phyloP scores from a whole-genome alignment of 192 early-diverging fungal genomes.

The Paraglomus occultum region DNA sequence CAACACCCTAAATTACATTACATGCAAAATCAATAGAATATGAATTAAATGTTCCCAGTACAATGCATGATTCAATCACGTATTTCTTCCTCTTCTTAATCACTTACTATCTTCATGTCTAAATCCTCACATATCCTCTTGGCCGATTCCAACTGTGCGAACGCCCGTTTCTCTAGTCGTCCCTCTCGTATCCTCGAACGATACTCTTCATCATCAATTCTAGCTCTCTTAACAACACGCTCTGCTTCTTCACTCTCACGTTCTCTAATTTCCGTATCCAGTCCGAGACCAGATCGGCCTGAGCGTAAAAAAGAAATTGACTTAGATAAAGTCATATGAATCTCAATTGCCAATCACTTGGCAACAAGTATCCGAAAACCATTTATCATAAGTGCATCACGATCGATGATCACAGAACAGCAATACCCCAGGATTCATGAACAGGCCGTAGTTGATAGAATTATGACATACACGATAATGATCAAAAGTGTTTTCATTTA shows the following conservation, averaged over 20 bases:
- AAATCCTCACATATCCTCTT: conserved; percentile 36
- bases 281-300: conserved; percentile 41
- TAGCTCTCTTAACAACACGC: conserved; percentile 25
- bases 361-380: too few species aligned
- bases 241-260: conserved; percentile 22
- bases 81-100: neutral
- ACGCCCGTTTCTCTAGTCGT: conserved; percentile 24
- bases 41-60: neutral
- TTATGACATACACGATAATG: neutral
- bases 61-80: neutral
- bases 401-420: too few species aligned
- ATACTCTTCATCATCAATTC: conserved; percentile 36
- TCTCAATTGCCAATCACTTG: too few species aligned
- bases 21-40: neutral
- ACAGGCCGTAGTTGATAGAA: neutral
- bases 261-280: conserved; percentile 36
- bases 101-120: conserved; percentile 33
- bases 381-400: too few species aligned
- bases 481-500: too few species aligned
- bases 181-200: conserved; percentile 28
- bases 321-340: too few species aligned
- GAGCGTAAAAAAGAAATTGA: neutral
- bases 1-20: neutral
- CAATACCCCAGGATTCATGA: too few species aligned
- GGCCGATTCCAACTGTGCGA: conserved; percentile 28